Evolutionary conservation across 164 flowering plant genomes (phyloP), one percentile per base, ranked within the genome.

Genomic region (Platanus orientalis): DNA sequence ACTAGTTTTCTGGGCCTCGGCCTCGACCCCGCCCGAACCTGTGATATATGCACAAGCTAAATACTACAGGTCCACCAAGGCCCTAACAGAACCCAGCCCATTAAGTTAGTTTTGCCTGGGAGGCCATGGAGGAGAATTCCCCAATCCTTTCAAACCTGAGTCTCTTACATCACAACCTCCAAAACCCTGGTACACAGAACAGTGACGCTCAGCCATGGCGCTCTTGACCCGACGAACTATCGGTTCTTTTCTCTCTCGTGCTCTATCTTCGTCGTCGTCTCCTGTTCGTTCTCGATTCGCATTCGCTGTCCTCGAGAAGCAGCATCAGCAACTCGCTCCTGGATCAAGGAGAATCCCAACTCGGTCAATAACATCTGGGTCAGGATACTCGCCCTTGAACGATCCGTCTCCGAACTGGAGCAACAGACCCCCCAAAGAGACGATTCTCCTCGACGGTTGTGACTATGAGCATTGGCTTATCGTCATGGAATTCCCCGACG

Each of bases 381-480:
- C 92, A 45, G 89, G 97, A 1, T 93, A 93, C 78, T 87, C 95
- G 4, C 95, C 97, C 2, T 74, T 94, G 44, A 94, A 90, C 62
- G 96, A 94, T 63, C 86, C 98, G 19, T 82, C 96, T 11, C 97
- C 97, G 11, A 92, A 91, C 74, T 95, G 97, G 97, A 87, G 86
- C 86, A 92, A 90, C 74, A 82, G 97, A 16, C 97, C 99, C 0
- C 97, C 99, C 2, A 92, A 87, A 71, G 97, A 92, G 72, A 90
- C 99, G 50, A 90, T 95, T 26, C 81, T 95, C 1, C 84, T 95
- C 21, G 97, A 95, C 54, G 97, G 97, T 11, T 95, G 97, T 61
- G 99, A 95, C 54, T 95, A 88, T 70, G 97, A 95, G 83, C 99
- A 92, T 63, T 95, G 99, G 99, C 94, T 92, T 51, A 83, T 92